Percentiles rank a stretch among this genome's conserved stretches.
These are phyloP conservation scores for Zizania palustris DNA, from an alignment of 202 grass and related monocot species.

Conservation along the genomic window DNA sequence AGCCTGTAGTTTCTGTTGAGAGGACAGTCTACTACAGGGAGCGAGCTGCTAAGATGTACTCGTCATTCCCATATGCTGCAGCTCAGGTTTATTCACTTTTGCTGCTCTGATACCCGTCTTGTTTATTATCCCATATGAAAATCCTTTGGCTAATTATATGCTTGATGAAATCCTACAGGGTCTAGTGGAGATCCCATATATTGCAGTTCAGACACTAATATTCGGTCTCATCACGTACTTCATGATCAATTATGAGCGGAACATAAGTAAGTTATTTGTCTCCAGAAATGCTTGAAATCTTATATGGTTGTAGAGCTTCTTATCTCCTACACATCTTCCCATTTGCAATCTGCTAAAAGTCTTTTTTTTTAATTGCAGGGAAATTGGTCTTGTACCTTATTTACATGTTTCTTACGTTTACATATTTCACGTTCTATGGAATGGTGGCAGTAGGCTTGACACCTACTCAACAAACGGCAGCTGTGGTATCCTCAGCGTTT, in stretches of 20 bases:
- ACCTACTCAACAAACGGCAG: conserved; percentile 59
- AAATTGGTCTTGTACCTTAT: conserved; percentile 73
- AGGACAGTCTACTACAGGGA: conserved; percentile 81
- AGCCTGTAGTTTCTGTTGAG: conserved; percentile 72
- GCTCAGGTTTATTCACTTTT: conserved; percentile 52
- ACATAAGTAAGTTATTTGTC: conserved; percentile 41
- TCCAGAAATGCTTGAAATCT: background rate
- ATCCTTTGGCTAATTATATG: conserved; percentile 10
- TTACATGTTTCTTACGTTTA: conserved; percentile 77
- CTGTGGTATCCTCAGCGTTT: conserved; percentile 68
- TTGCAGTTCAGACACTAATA: conserved; percentile 63
- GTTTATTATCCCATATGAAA: background rate
- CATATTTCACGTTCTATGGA: conserved; percentile 86
- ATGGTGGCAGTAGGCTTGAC: conserved; percentile 84
- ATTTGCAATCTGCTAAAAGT: conserved; percentile 3
- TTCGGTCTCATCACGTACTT: conserved; percentile 77
- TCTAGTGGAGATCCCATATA: conserved; percentile 74
- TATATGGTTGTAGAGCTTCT: background rate
- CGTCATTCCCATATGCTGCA: conserved; percentile 74
- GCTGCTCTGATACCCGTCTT: background rate
- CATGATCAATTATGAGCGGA: conserved; percentile 80
- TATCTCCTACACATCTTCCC: background rate
- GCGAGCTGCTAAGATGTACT: conserved; percentile 72
- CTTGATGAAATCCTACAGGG: conserved; percentile 54
- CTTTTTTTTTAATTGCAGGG: conserved; percentile 42